These are phyloP conservation scores for Colletotrichum liriopes DNA, from an alignment of 2,329 filamentous ascomycete genomes.

Conservation along the genomic window DNA sequence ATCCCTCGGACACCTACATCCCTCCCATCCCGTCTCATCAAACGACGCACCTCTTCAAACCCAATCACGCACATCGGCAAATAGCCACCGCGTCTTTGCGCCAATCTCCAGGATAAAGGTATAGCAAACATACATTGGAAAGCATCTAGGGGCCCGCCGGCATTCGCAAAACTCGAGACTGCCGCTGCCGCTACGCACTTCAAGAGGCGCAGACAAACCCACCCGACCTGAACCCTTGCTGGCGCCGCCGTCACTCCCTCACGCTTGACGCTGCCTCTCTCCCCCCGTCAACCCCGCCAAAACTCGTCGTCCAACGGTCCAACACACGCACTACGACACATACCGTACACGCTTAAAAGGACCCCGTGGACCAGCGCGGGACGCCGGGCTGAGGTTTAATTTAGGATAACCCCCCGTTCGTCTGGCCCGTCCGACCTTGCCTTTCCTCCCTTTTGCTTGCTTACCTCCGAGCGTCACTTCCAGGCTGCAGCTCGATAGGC, in stretches of 20 bases:
- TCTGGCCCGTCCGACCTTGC: slow-evolving; percentile 32
- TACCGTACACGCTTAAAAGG: slow-evolving; percentile 15
- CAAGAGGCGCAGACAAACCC: slow-evolving; percentile 22
- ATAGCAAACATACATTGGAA: neutral
- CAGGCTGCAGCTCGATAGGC: slow-evolving; percentile 39
- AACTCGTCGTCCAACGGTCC: slow-evolving; percentile 20
- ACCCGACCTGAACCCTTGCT: slow-evolving; percentile 21
- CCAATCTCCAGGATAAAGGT: neutral
- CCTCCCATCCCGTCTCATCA: neutral
- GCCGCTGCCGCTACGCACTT: slow-evolving; percentile 8
- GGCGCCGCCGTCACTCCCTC: slow-evolving; percentile 7
- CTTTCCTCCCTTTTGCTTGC: slow-evolving; percentile 9
- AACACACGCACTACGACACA: slow-evolving; percentile 10
- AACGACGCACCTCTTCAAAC: neutral
- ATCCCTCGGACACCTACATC: neutral
- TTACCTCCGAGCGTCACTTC: slow-evolving; percentile 41
- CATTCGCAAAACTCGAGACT: slow-evolving; percentile 1
- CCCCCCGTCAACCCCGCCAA: slow-evolving; percentile 29
- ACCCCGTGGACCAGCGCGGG: slow-evolving; percentile 35
- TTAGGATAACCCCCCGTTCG: slow-evolving; percentile 41
- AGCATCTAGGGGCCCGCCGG: neutral
- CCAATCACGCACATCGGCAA: neutral
- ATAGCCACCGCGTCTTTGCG: neutral
- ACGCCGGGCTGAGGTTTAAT: slow-evolving; percentile 37
- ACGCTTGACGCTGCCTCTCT: neutral